A percentile compares a stretch with the other conserved stretches of the same genome.
Conservation (phyloP, 1,139 yeast genomes). For the Yamadazyma triangularis region DNA sequence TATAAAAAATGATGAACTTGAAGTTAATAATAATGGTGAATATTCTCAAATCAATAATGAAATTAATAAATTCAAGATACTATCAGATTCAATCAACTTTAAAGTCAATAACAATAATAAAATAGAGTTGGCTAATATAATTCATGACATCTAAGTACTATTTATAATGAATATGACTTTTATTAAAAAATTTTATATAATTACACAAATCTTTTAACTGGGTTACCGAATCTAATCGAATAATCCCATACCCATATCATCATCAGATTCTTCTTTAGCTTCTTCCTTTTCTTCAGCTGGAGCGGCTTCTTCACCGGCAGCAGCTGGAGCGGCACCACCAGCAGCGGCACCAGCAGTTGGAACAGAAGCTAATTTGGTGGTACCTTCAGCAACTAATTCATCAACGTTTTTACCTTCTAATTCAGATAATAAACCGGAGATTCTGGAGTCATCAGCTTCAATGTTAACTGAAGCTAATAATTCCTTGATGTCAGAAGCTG, state of each 20-base stretch:
- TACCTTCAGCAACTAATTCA: slow-evolving; percentile 77
- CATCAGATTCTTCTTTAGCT: slow-evolving; percentile 43
- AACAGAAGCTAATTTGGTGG: slow-evolving; percentile 75
- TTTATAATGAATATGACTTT: not conserved
- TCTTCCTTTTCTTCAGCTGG: slow-evolving; percentile 36
- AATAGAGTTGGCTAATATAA: slow-evolving; percentile 2
- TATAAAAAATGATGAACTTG: slow-evolving; percentile 19
- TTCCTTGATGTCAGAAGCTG: slow-evolving; percentile 66
- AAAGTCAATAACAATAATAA: slow-evolving; percentile 8
- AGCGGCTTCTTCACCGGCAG: slow-evolving; percentile 37
- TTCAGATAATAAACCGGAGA: slow-evolving; percentile 60
- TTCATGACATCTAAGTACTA: too few relatives aligned
- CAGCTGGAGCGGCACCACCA: slow-evolving; percentile 46
- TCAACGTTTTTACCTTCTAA: slow-evolving; percentile 74
- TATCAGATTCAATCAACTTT: slow-evolving; percentile 22
- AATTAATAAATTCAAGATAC: slow-evolving; percentile 25
- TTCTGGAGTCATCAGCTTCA: slow-evolving; percentile 73
- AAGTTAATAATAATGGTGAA: not conserved
- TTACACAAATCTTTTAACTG: not conserved
- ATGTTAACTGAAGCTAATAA: slow-evolving; percentile 74
- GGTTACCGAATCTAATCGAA: slow-evolving; percentile 56
- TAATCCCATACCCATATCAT: slow-evolving; percentile 89
- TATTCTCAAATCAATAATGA: slow-evolving; percentile 11
- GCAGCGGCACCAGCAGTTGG: slow-evolving; percentile 84
- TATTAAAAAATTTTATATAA: too few relatives aligned